Evolutionary conservation across 208 protist genomes (phyloP), one percentile per base, ranked within the genome.

Genomic region (Wallacemonas rigidus): DNA sequence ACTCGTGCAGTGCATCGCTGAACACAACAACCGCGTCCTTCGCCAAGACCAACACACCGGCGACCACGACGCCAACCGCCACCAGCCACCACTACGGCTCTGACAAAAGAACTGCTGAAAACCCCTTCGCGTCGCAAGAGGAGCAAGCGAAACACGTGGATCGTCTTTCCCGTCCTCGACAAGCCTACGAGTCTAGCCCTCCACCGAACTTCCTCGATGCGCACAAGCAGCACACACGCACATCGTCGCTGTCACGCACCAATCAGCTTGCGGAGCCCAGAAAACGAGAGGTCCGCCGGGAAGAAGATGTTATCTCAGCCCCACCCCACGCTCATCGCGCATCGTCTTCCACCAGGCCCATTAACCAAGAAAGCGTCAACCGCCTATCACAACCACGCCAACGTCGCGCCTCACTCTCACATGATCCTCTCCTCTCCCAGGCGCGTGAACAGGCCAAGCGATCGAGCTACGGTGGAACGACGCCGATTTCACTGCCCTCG

Each of bases 91-190:
- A 26, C 26, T 26, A 26, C 26, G 26, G 26, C 26, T 26, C 26
- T 26, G 26, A 26, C 26, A 26, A 26, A 26, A 26, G 26, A 26
- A 26, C 26, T 26, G 26, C 26, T 26, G 26, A 26, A 26, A 26
- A 26, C 26, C 26, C 26, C 26, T 26, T 26, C 17, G 9, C 53
- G 14, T 15, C 53, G 53, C 15, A 4, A 7, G 60, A 4, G 60
- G 60, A 65, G 60, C 38, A 35, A 3, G 60, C 36, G 40, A 14
- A 36, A n/a, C 60, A 35, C 36, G 7, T 87, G n/a, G 50, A 78
- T 62, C 78, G 78, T 11, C 73, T 87, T 7, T 35, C 82, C 15
- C 74, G 77, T 51, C 75, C 78, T 6, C 71, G 77, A 36, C 64
- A 55, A 56, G 5, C n/a, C 6, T 3, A 6, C 12, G 64, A 69